Evolutionary conservation across 768 basidiomycete species (phyloP).

Genomic region (Naganishia onofrii): DNA sequence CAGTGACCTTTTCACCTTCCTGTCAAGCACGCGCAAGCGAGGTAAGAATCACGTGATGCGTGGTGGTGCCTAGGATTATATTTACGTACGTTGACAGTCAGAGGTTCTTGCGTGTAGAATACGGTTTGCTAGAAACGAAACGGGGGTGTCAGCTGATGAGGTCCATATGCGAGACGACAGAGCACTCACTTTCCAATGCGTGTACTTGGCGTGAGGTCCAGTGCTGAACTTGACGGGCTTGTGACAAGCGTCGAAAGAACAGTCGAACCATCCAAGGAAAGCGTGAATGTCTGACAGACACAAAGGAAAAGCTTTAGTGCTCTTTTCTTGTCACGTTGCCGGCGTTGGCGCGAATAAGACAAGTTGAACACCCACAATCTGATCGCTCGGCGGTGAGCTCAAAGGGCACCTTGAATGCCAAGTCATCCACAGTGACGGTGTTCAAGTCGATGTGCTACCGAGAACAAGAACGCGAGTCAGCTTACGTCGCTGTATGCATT

Average conservation of each 20-base stretch:
- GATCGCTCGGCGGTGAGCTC: slow-evolving; percentile 75
- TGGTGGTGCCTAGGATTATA: background rate
- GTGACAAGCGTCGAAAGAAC: slow-evolving; percentile 91
- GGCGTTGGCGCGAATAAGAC: background rate
- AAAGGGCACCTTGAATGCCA: slow-evolving; percentile 80
- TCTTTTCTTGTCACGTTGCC: background rate
- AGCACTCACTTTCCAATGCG: slow-evolving; percentile 57
- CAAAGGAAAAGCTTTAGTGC: too few relatives aligned
- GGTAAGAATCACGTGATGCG: background rate
- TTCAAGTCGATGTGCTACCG: slow-evolving; percentile 77
- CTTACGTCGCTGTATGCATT: background rate
- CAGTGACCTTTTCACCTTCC: slow-evolving; percentile 70
- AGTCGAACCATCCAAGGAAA: slow-evolving; percentile 99
- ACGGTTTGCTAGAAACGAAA: slow-evolving; percentile 61
- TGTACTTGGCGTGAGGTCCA: slow-evolving; percentile 84
- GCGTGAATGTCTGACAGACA: slow-evolving; percentile 78
- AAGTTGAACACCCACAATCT: slow-evolving; percentile 69
- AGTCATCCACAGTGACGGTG: slow-evolving; percentile 91
- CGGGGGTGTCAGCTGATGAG: background rate
- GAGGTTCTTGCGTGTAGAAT: slow-evolving; percentile 74
- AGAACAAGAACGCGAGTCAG: background rate
- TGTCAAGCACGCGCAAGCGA: slow-evolving; percentile 40
- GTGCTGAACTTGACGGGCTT: slow-evolving; percentile 95
- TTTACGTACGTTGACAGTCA: slow-evolving; percentile 45
- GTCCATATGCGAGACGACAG: background rate